A percentile compares a stretch with the other conserved stretches of the same genome.
Conservation (phyloP, 495 filamentous ascomycete genomes). For the Eremomyces bilateralis region DNA sequence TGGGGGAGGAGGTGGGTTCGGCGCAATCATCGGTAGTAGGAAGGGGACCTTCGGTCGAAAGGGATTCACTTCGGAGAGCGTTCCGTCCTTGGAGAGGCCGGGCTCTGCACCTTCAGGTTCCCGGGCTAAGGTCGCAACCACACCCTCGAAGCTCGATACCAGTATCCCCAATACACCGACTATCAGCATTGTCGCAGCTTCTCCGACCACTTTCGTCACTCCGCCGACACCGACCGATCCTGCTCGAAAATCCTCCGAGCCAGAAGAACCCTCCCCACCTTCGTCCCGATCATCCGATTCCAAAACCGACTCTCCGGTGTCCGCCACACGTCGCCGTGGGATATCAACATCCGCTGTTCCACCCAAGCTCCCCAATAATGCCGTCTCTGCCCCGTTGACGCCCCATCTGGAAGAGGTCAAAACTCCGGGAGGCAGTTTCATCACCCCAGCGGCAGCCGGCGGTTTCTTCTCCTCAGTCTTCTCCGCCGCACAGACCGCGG, state of each 20-base stretch:
- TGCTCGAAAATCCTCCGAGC: no score
- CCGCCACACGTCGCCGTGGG: slow-evolving; percentile 38
- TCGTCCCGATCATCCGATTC: slow-evolving; percentile 7
- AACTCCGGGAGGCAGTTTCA: slow-evolving; percentile 23
- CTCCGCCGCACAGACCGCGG: slow-evolving; percentile 82
- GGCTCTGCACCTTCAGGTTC: no score
- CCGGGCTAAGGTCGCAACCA: no score
- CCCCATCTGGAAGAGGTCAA: slow-evolving; percentile 46
- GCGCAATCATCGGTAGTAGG: no score
- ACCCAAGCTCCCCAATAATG: slow-evolving; percentile 72
- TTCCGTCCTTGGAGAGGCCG: no score
- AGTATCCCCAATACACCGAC: no score
- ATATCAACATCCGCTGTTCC: slow-evolving; percentile 50
- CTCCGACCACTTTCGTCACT: slow-evolving; percentile 21
- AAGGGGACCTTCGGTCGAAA: no score
- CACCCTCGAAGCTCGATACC: no score
- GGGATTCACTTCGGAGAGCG: no score
- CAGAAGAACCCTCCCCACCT: slow-evolving; percentile 8
- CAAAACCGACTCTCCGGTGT: slow-evolving; percentile 6
- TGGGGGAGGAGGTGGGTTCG: slow-evolving; percentile 6
- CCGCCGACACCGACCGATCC: slow-evolving; percentile 22
- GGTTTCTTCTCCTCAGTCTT: slow-evolving; percentile 91
- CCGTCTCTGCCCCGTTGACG: slow-evolving; percentile 43
- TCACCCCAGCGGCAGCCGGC: slow-evolving; percentile 18
- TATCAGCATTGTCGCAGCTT: no score